A percentile compares a stretch with the other conserved stretches of the same genome.
These are phyloP conservation scores for Ceratocystis harringtonii DNA, from an alignment of 2,329 filamentous ascomycete species.

Conservation along the genomic window DNA sequence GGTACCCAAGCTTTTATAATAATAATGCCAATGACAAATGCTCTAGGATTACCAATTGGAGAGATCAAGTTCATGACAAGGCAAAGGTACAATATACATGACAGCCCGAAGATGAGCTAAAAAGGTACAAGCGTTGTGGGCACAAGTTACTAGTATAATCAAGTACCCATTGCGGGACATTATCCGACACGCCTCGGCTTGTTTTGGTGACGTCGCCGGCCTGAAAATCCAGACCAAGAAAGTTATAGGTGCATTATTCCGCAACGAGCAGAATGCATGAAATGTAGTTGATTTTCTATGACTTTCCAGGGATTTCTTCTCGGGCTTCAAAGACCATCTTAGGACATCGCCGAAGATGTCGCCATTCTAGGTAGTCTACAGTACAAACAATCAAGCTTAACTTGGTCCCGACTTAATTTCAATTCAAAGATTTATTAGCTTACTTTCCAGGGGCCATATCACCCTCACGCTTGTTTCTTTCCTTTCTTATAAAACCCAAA, in stretches of 20 bases:
- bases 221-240: neutral
- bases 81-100: neutral
- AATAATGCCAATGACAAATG: neutral
- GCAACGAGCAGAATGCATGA: too few species aligned
- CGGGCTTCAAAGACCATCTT: too few species aligned
- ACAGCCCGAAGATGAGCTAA: too few species aligned
- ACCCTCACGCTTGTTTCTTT: too few species aligned
- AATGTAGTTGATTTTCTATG: neutral
- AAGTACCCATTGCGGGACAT: neutral
- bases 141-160: neutral
- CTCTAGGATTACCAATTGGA: neutral
- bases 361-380: too few species aligned
- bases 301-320: neutral
- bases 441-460: too few species aligned
- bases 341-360: too few species aligned
- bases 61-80: neutral
- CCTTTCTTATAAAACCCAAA: too few species aligned
- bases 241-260: neutral
- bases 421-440: too few species aligned
- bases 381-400: too few species aligned
- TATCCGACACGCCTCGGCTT: too few species aligned
- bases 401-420: too few species aligned
- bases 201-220: neutral
- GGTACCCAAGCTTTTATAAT: constrained; percentile 5
- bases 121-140: neutral